Base-by-base conservation (phyloP, 192 early-diverging fungal genomes). In the Entophlyctis helioformis region DNA sequence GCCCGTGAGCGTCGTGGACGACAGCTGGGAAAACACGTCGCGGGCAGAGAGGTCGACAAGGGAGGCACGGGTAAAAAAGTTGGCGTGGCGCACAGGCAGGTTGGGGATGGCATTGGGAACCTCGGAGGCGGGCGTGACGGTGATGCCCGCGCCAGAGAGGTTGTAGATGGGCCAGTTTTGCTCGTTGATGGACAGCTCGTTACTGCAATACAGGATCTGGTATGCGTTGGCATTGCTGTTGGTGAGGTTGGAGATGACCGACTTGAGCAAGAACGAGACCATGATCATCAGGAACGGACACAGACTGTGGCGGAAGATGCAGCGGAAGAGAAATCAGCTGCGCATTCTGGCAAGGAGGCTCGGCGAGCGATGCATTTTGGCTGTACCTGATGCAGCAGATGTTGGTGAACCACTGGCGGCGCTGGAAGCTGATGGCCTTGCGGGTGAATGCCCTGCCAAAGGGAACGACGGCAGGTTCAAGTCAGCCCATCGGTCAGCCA, bases 211-310 rank as follows among this genome's bases (percentile, higher is more conserved):
- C 9, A 53, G 38, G 18, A 60, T 35, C 48, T 67, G 34, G 44
- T 38, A 71, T 45, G 23, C 46, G 47, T 10, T 57, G 36, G 33
- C 27, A 24, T 49, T 40, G 13, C 38, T 59, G 54, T 33, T 56
- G 39, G 55, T 70, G 62, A 34, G 71, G 19, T 15, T 35, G 13
- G 27, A 56, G 57, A 48, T 79, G 50, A 31, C 53, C 48, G 28
- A 60, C 48, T 66, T 66, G 51, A 79, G 45, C 5, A 82, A 48
- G 31, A 58, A 63, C 10, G 73, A 54, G 31, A 80, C 67, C 2
- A 68, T 45, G 29, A 82, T 74, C 76, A 82, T 82, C 13, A 82
- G 42, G 18, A 82, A 57, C 0, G 80, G 79, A 44, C 80, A 82
- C 33, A 73, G 26, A 11, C 55, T 46, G 23, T 40, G 38, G 59